A percentile compares a stretch with the other conserved stretches of the same genome.
Conservation (phyloP, 306 rosid species). For the Trifolium subterraneum region DNA sequence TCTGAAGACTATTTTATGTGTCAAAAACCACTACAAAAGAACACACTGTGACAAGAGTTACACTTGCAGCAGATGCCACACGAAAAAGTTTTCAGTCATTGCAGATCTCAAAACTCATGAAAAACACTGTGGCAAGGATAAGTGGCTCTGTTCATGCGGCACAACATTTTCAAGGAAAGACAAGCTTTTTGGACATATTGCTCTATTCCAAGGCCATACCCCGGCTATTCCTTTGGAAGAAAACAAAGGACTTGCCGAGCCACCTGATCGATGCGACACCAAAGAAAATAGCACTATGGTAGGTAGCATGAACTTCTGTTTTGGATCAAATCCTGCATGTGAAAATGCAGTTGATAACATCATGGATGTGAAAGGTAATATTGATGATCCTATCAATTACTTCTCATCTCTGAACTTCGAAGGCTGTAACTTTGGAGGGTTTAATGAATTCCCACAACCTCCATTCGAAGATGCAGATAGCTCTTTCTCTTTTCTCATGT, state of each 20-base stretch:
- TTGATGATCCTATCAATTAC: conserved; percentile 76
- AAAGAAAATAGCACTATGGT: conserved; percentile 53
- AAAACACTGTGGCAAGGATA: conserved; percentile 98
- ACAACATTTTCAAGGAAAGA: conserved; percentile 99
- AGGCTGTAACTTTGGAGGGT: conserved; percentile 74
- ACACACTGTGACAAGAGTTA: conserved; percentile 98
- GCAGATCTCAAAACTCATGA: conserved; percentile 99
- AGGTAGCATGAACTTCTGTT: conserved; percentile 61
- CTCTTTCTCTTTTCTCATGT: conserved; percentile 74
- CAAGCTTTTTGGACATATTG: conserved; percentile 98
- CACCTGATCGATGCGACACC: conserved; percentile 51
- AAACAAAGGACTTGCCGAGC: conserved; percentile 48
- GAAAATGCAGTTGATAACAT: conserved; percentile 54
- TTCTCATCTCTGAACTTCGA: conserved; percentile 85
- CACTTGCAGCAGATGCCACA: conserved; percentile 91
- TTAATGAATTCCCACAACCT: conserved; percentile 85
- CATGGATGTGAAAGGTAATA: conserved; percentile 62
- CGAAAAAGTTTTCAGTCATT: conserved; percentile 93
- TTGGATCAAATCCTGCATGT: conserved; percentile 58
- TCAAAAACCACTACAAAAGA: conserved; percentile 98
- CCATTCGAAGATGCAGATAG: conserved; percentile 81
- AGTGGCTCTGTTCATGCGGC: conserved; percentile 99
- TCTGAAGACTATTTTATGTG: conserved; percentile 92
- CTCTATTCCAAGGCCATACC: conserved; percentile 97
- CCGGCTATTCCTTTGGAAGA: conserved; percentile 93